Evolutionary conservation across 2,329 filamentous ascomycete genomes (phyloP), one percentile per base, ranked within the genome.

Genomic region (Clonostachys sp.): DNA sequence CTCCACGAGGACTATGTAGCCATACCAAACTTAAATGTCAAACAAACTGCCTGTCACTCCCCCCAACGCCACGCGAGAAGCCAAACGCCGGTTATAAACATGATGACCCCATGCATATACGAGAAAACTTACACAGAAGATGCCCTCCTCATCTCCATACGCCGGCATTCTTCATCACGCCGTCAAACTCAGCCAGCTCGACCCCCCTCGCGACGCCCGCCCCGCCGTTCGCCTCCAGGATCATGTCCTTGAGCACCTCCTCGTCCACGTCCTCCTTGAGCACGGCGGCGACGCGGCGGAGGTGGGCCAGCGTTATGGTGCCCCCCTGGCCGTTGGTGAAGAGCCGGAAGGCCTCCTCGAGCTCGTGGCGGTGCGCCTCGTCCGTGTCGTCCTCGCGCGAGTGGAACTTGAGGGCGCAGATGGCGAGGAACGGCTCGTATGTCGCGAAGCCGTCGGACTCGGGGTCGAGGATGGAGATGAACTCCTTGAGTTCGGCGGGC

Each of bases 181-280:
- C 81, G 66, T 91, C 86, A 68, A 96, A 96, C 60, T 96, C 89
- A 45, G 87, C 84, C 60, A 84, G 73, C 39, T 74, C 81, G 10
- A 95, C 92, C 8, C 87, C 89, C 48, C 74, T 78, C 36, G 74
- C 80, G 12, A 87, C 78, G 14, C 87, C 85, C 5, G 78, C 82
- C 2, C 89, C 90, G 4, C 88, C 89, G 65, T 95, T 96, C 44
- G 92, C 94, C 74, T 97, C 92, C 44, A 91, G 72, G 49, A 99
- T 86, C 94, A 99, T 99, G 71, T 96, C 91, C 70, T 81, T 83
- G 61, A 99, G 71, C 61, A 95, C 68, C 44, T 89, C 85, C 58
- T 97, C 94, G 50, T 82, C 81, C 20, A 95, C 84, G 51, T 85
- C 89, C 68, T 96, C 90, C 67, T 90, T 89, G 57, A 99, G 70